Percentiles rank a stretch among this genome's conserved stretches.
Evolutionary conservation across 345 rosid species (phyloP).

Genomic region (Eucalyptus curtisii): DNA sequence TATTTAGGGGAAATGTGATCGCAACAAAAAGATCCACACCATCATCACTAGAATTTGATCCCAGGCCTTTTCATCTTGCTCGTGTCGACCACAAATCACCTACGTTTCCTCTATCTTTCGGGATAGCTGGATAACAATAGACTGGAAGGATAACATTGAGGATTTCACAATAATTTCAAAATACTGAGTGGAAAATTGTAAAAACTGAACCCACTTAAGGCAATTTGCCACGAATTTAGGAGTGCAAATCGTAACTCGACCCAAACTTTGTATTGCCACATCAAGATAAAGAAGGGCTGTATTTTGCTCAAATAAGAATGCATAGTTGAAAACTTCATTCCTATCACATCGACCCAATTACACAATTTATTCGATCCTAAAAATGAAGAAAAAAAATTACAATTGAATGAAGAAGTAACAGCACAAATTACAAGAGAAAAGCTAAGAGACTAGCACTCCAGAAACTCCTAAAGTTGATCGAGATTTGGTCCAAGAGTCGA

Average conservation of each 20-base stretch:
- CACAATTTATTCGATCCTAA: background rate
- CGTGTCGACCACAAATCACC: background rate
- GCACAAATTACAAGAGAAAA: background rate
- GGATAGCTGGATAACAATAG: background rate
- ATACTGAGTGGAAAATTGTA: background rate
- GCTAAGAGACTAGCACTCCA: background rate
- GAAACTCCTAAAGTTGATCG: background rate
- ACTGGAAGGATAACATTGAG: background rate
- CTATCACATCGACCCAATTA: background rate
- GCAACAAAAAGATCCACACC: background rate
- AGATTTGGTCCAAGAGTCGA: slow-evolving; percentile 4
- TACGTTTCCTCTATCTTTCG: background rate
- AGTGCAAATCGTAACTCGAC: background rate
- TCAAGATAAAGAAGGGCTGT: background rate
- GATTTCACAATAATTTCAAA: background rate
- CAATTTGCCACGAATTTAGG: background rate
- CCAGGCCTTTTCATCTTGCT: background rate
- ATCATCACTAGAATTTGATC: background rate
- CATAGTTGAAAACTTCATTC: background rate
- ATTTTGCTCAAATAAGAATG: background rate
- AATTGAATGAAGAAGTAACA: background rate
- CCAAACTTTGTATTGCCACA: background rate
- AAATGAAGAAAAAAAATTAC: background rate
- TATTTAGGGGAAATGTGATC: background rate
- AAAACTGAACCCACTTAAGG: background rate